Evolutionary conservation across 73 alveolate species (phyloP).

Genomic region (Effrenium voratum): DNA sequence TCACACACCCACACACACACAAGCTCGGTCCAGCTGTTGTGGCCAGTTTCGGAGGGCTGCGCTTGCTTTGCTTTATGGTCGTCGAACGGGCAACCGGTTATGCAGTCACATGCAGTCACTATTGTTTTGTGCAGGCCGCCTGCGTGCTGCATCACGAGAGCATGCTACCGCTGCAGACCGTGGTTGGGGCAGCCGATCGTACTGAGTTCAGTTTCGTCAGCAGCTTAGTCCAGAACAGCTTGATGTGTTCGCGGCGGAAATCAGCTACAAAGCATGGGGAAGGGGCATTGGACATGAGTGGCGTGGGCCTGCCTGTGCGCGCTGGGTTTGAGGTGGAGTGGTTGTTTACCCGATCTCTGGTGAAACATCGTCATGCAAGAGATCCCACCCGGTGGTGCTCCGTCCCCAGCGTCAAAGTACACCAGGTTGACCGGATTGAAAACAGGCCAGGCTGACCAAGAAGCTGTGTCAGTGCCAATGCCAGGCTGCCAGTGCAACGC

Average conservation of each 20-base stretch:
- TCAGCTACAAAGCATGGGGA: not conserved
- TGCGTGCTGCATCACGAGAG: slow-evolving; percentile 74
- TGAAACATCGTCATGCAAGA: slow-evolving; percentile 42
- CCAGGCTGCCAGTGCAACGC: not conserved
- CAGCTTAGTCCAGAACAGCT: not conserved
- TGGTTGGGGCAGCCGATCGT: slow-evolving; percentile 25
- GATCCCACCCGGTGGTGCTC: slow-evolving; percentile 74
- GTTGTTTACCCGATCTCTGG: slow-evolving; percentile 57
- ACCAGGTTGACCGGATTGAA: slow-evolving; percentile 53
- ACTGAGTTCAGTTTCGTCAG: slow-evolving; percentile 45
- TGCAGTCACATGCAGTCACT: no score
- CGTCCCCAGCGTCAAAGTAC: slow-evolving; percentile 37
- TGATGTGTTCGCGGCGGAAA: not conserved
- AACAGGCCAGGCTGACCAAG: no score
- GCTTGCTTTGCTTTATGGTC: no score
- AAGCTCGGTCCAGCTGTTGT: no score
- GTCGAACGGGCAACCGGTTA: no score
- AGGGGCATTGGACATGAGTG: not conserved
- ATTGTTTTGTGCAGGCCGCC: slow-evolving; percentile 4
- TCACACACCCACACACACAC: no score
- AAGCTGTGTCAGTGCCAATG: not conserved
- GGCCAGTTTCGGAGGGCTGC: no score
- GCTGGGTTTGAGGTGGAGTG: slow-evolving; percentile 57
- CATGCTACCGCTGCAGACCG: slow-evolving; percentile 56
- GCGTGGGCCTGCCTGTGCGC: not conserved